These are phyloP conservation scores for Huntiella decipiens DNA, from an alignment of 2,329 filamentous ascomycete genomes.

Conservation along the genomic window DNA sequence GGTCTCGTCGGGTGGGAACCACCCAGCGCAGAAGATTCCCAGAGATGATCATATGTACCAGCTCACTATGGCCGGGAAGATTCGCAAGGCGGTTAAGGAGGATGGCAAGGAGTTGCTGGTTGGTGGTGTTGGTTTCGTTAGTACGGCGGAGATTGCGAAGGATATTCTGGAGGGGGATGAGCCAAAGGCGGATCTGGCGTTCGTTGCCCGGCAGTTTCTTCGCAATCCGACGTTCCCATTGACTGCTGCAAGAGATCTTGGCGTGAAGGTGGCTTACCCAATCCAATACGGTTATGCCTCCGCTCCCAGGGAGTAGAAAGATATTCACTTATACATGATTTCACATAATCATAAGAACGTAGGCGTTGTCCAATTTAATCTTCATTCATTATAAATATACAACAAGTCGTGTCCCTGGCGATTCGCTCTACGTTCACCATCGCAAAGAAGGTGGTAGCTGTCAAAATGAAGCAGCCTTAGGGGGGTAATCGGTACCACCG, in stretches of 20 bases:
- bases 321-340: too few relatives aligned
- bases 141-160: slow-evolving; percentile 47
- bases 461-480: slow-evolving; percentile 27
- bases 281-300: slow-evolving; percentile 33
- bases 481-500: slow-evolving; percentile 40
- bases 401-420: too few relatives aligned
- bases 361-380: too few relatives aligned
- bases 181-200: slow-evolving; percentile 46
- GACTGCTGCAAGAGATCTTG: slow-evolving; percentile 51
- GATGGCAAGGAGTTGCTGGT: slow-evolving; percentile 39
- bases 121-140: slow-evolving; percentile 57
- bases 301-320: too few relatives aligned
- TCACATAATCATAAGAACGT: too few relatives aligned
- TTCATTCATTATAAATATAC: too few relatives aligned
- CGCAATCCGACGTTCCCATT: slow-evolving; percentile 66
- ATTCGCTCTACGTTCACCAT: not conserved
- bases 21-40: slow-evolving; percentile 39
- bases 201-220: slow-evolving; percentile 62
- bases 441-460: not conserved
- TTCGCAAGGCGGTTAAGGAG: slow-evolving; percentile 44
- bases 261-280: slow-evolving; percentile 51
- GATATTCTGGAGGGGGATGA: slow-evolving; percentile 29
- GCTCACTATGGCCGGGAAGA: slow-evolving; percentile 47
- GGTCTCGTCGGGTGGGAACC: slow-evolving; percentile 58
- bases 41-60: slow-evolving; percentile 51